Percentiles rank a stretch among this genome's conserved stretches.
Evolutionary conservation across 2,329 filamentous ascomycete species (phyloP).

Genomic region (Fusarium sp.): DNA sequence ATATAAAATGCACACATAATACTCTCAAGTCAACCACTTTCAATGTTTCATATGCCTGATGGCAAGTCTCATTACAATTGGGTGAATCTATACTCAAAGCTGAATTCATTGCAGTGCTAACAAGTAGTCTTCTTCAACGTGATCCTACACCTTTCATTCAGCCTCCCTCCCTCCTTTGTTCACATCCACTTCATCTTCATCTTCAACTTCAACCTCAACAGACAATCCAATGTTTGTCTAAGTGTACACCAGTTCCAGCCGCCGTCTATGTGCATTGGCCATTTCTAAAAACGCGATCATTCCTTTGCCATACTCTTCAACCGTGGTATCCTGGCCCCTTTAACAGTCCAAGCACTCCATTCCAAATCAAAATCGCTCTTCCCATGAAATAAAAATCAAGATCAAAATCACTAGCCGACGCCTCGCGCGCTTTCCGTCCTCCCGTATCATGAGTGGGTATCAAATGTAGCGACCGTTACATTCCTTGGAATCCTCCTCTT

Average conservation of each 20-base stretch:
- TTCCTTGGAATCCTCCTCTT: slow-evolving; percentile 53
- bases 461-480: slow-evolving; percentile 49
- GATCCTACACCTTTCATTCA: slow-evolving; percentile 10
- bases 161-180: not conserved
- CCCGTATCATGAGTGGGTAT: slow-evolving; percentile 50
- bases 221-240: slow-evolving; percentile 10
- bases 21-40: not conserved
- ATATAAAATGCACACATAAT: not conserved
- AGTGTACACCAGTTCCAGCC: slow-evolving; percentile 22
- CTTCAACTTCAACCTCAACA: not conserved
- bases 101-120: slow-evolving; percentile 2
- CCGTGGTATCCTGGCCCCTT: slow-evolving; percentile 10
- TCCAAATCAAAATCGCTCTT: slow-evolving; percentile 36
- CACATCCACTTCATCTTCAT: not conserved
- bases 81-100: slow-evolving; percentile 8
- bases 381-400: slow-evolving; percentile 34
- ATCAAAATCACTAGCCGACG: slow-evolving; percentile 37
- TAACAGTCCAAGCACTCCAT: slow-evolving; percentile 22
- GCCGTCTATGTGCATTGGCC: slow-evolving; percentile 28
- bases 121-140: not conserved
- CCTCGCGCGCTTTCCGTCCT: slow-evolving; percentile 39
- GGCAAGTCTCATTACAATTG: slow-evolving; percentile 11
- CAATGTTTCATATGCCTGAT: not conserved
- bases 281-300: slow-evolving; percentile 28
- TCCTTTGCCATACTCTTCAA: slow-evolving; percentile 17